These are phyloP conservation scores for Metschnikowia chrysomelidarum DNA, from an alignment of 805 yeast genomes.

Conservation along the genomic window DNA sequence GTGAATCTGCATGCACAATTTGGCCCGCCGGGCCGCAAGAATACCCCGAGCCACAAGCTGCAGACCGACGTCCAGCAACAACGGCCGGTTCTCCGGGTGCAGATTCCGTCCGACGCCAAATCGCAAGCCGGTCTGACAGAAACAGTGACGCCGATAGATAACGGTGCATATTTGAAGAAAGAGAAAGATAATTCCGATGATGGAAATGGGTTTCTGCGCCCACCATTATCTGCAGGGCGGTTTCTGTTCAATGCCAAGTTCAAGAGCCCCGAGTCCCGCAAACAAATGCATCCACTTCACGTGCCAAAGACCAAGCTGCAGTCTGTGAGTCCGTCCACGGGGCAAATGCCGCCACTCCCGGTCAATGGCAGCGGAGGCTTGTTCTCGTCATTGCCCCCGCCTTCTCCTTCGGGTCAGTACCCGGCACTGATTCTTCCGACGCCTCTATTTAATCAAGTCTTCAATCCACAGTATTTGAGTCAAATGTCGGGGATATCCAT, in stretches of 20 bases:
- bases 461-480: slow-evolving; percentile 24
- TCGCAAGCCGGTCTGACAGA: slow-evolving; percentile 36
- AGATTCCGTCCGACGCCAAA: slow-evolving; percentile 55
- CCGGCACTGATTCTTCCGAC: slow-evolving; percentile 27
- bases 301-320: slow-evolving; percentile 38
- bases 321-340: slow-evolving; percentile 39
- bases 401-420: slow-evolving; percentile 24
- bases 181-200: slow-evolving; percentile 7
- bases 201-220: slow-evolving; percentile 8
- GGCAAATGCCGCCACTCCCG: slow-evolving; percentile 41
- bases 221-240: slow-evolving; percentile 12
- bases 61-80: slow-evolving; percentile 19
- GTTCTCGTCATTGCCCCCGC: slow-evolving; percentile 31
- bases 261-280: slow-evolving; percentile 18
- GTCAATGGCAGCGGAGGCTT: slow-evolving; percentile 15
- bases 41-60: slow-evolving; percentile 1
- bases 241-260: slow-evolving; percentile 17
- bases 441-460: slow-evolving; percentile 35
- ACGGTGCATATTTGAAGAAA: slow-evolving; percentile 10
- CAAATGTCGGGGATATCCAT: slow-evolving; percentile 6
- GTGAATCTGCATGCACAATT: slow-evolving; percentile 15
- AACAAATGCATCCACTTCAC: slow-evolving; percentile 25
- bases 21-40: slow-evolving; percentile 6
- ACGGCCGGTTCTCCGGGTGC: slow-evolving; percentile 62
- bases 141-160: slow-evolving; percentile 45